These are phyloP conservation scores for Diaporthe ilicicola DNA, from an alignment of 2,329 filamentous ascomycete genomes.

Conservation along the genomic window DNA sequence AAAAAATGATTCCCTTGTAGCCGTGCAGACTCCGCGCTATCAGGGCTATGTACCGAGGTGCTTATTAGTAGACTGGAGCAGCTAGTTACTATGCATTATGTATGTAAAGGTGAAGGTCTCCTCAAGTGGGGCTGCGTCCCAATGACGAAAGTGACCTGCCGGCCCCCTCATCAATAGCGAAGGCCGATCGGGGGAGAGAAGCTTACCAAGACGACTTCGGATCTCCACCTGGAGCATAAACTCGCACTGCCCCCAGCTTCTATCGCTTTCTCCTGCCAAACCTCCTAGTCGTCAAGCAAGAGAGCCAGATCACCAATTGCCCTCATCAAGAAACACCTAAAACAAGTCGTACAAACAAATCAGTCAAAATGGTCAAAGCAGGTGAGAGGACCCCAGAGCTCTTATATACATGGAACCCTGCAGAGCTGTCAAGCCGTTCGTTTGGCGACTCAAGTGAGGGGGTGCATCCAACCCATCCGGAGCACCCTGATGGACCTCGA, in stretches of 20 bases:
- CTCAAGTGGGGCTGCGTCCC: constrained; percentile 15
- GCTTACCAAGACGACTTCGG: constrained; percentile 28
- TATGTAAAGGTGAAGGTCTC: constrained; percentile 1
- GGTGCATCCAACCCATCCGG: constrained; percentile 38
- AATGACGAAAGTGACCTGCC: constrained; percentile 25
- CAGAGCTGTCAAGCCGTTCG: constrained; percentile 31
- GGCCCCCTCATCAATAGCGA: constrained; percentile 18
- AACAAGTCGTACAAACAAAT: constrained; percentile 46
- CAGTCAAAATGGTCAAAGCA: constrained; percentile 97
- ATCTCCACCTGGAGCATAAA: constrained; percentile 24
- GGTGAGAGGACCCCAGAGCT: constrained; percentile 65
- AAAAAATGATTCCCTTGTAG: no score
- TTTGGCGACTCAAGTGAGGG: constrained; percentile 27
- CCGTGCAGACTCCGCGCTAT: neutral
- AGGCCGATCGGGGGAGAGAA: constrained; percentile 10
- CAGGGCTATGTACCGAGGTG: neutral
- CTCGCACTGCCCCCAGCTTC: constrained; percentile 35
- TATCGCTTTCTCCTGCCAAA: constrained; percentile 31
- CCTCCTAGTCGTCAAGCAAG: constrained; percentile 23
- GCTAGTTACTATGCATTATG: neutral
- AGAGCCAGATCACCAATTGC: constrained; percentile 20
- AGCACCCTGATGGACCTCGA: constrained; percentile 55
- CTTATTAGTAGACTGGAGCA: neutral
- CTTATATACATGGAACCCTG: constrained; percentile 32
- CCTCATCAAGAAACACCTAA: constrained; percentile 35